Conservation (phyloP, 352 stramenopile species). For the Globisporangium rhizosaccharum region DNA sequence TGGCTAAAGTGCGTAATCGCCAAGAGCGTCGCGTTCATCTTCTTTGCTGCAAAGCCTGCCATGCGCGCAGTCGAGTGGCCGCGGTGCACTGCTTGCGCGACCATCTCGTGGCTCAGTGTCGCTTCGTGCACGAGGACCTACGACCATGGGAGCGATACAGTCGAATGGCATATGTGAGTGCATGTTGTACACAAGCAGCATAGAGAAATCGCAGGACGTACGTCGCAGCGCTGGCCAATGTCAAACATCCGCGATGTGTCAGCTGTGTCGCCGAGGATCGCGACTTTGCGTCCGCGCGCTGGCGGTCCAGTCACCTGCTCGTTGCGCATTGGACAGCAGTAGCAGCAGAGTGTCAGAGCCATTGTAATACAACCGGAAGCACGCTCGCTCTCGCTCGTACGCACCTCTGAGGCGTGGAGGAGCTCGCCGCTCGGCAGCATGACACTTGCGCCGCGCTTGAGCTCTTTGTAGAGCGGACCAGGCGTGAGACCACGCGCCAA, state of each 20-base stretch:
- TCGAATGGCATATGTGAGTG: not conserved
- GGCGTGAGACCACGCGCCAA: slow-evolving; percentile 73
- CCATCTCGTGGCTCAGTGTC: slow-evolving; percentile 70
- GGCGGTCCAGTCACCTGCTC: slow-evolving; percentile 50
- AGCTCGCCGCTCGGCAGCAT: slow-evolving; percentile 70
- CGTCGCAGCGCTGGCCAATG: slow-evolving; percentile 70
- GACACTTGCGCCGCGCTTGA: slow-evolving; percentile 87
- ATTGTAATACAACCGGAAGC: too few species aligned
- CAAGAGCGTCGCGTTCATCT: slow-evolving; percentile 73
- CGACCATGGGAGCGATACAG: not conserved
- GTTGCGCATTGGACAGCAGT: not conserved
- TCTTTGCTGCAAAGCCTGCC: slow-evolving; percentile 65
- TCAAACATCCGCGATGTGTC: slow-evolving; percentile 75
- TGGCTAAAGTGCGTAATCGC: slow-evolving; percentile 85
- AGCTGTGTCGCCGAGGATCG: slow-evolving; percentile 71
- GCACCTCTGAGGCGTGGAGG: slow-evolving; percentile 79
- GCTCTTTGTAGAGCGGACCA: slow-evolving; percentile 84
- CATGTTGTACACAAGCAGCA: not conserved
- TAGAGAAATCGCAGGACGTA: slow-evolving; percentile 19
- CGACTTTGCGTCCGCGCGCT: slow-evolving; percentile 60
- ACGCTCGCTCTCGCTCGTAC: not conserved
- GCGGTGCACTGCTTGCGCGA: slow-evolving; percentile 56
- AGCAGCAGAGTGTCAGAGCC: not conserved
- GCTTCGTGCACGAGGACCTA: slow-evolving; percentile 87
- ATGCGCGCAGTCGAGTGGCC: slow-evolving; percentile 79